phyloP scores from a whole-genome alignment of 2,329 filamentous ascomycete genomes.

The Colletotrichum sp. region DNA sequence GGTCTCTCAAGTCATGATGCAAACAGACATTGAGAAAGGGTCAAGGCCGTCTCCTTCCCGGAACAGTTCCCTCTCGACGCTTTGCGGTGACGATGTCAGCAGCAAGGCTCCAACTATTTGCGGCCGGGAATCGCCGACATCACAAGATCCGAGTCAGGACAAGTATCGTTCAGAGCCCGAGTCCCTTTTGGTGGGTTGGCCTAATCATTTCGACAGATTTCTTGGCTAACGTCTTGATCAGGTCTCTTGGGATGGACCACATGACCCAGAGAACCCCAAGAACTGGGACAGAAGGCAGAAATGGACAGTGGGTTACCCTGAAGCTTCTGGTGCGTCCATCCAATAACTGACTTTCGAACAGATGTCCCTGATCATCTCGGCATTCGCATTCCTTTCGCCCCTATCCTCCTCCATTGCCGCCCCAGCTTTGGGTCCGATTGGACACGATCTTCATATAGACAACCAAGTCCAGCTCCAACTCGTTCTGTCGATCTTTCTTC shows the following conservation, averaged over 20 bases:
- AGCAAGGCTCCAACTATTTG: background rate
- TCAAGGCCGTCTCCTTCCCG: background rate
- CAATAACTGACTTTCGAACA: background rate
- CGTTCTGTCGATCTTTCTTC: constrained; percentile 51
- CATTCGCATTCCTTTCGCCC: constrained; percentile 57
- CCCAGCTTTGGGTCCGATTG: constrained; percentile 37
- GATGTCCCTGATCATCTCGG: constrained; percentile 49
- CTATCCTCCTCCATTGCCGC: constrained; percentile 53
- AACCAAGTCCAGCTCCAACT: constrained; percentile 44
- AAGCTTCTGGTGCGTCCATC: background rate
- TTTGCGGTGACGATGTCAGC: background rate
- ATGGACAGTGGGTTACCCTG: constrained; percentile 36
- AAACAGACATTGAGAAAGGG: background rate
- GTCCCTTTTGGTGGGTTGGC: background rate
- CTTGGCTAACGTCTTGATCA: background rate
- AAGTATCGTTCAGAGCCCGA: background rate
- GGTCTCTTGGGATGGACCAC: constrained; percentile 39
- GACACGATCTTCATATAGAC: constrained; percentile 44
- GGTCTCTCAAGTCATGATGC: background rate
- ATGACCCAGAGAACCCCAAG: constrained; percentile 29
- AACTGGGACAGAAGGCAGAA: constrained; percentile 50
- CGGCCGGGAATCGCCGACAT: background rate
- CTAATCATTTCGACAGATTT: background rate
- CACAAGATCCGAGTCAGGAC: background rate
- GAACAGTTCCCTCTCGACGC: background rate